phyloP scores from a whole-genome alignment of 129 eudicot species.

The Escallonia rubra region DNA sequence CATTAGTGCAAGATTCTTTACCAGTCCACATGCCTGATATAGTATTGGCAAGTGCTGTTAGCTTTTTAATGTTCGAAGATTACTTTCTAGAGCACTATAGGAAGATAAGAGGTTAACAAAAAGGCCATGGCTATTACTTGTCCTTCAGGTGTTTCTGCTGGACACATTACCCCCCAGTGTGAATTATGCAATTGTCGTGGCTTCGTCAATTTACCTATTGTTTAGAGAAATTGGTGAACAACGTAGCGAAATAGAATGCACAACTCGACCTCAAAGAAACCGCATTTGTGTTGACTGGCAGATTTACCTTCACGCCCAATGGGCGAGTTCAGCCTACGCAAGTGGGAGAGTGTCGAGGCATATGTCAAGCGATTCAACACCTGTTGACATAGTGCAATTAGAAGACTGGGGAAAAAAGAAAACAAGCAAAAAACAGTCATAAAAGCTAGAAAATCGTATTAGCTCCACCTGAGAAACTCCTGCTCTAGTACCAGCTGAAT shows the following conservation, averaged over 20 bases:
- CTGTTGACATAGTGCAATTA: slow-evolving; percentile 16
- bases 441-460: not conserved
- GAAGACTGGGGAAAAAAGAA: not conserved
- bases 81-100: no score
- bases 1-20: slow-evolving; percentile 78
- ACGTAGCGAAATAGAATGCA: no score
- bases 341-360: slow-evolving; percentile 75
- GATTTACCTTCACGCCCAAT: slow-evolving; percentile 62
- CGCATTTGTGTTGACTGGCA: not conserved
- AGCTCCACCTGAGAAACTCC: slow-evolving; percentile 68
- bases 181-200: slow-evolving; percentile 82
- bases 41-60: no score
- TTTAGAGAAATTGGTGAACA: no score
- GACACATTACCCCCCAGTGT: slow-evolving; percentile 86
- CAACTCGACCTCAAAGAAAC: no score
- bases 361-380: slow-evolving; percentile 70
- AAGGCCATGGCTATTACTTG: slow-evolving; percentile 24
- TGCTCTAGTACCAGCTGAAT: slow-evolving; percentile 74
- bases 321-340: slow-evolving; percentile 70
- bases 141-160: slow-evolving; percentile 85
- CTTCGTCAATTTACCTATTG: slow-evolving; percentile 58
- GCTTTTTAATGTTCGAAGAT: no score
- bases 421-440: not conserved
- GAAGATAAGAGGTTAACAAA: no score
- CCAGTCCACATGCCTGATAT: slow-evolving; percentile 61